Base-by-base conservation (phyloP, 768 basidiomycete genomes). In the Royoungia palumana region DNA sequence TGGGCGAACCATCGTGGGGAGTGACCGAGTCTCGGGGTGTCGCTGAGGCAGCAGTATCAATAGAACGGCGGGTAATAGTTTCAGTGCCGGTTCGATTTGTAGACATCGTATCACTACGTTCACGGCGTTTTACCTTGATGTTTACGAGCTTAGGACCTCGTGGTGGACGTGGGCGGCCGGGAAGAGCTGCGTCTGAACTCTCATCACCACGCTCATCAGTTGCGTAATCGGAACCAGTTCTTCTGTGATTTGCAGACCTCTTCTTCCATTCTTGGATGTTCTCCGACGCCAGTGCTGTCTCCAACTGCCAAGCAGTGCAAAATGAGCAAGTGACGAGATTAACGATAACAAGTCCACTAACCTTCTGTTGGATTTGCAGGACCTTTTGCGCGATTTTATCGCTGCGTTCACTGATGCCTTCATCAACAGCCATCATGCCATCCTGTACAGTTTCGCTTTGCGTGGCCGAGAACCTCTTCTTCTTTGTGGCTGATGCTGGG, bases 331-430 rank as follows among this genome's bases (percentile, higher is more conserved):
- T 45, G 19, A 19, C 16, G 17, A 21, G 16, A 32, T 11, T 37
- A 35, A 42, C 3, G 19, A 21, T n/a, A n/a, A 44, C 5, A 41
- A 19, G n/a, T 27, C 22, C 21, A 66, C 74, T 46, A 37, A 92
- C 93, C 81, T 94, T 95, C 55, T 88, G 83, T 70, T 95, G 92
- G 50, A 96, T 94, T 67, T 87, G 82, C 41, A 87, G 61, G 39
- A 96, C 88, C 67, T 93, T 91, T 64, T 88, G 82, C 21, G 89
- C 86, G 47, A 96, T 94, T 61, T 80, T 83, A 58, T 94, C 93
- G 55, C 87, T 92, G 64, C 85, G 84, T 61, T 84, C 77, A 55
- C 81, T 87, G 65, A 94, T 90, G 38, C 85, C 84, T 64, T 89
- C 85, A 56, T 92, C 90, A 14, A 90, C 87, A n/a, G 88, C 89